Base-by-base conservation (phyloP, 768 basidiomycete species). In the Trametopsis cervina region DNA sequence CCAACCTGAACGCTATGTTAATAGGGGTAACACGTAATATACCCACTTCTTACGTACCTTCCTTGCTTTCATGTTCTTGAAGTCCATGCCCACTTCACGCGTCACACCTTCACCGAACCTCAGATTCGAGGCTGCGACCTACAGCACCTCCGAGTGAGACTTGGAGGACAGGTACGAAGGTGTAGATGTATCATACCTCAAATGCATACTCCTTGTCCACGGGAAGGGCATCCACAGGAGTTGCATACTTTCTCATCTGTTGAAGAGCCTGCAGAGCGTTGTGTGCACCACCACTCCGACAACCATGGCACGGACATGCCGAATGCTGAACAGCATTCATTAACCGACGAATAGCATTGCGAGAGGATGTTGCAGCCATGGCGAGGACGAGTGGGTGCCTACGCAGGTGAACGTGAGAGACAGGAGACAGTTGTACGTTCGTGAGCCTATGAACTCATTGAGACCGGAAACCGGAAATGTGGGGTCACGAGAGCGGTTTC, bases 31-130 rank as follows among this genome's bases (percentile, higher is more conserved):
- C 5, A 21, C 11, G 27, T 3, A 6, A 1, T 23, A 26, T 13
- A 6, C 17, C 20, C 37, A 42, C 15, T 23, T 9, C 54, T 23
- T 11, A 40, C 61, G n/a, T 54, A 85, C 89, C 76, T 89, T 91
- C 57, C 80, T 77, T 5, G 92, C 90, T 48, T 83, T 86, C 87
- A 90, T 85, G 68, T 94, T 94, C 74, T 86, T 87, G 57, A 94
- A 74, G 65, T 93, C 92, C 85, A 93, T 90, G 26, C 91, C 92
- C 23, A 94, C 86, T 65, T 94, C 91, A 33, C 75, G 73, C 3
- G 91, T 93, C 27, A 91, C 92, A 24, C 91, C 91, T 53, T 91
- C 85, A 1, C 91, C 91, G 59, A 94, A 95, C 42, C 91, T 73
- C 51, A 95, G 66, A 64, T 94, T 91, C 36, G 86, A 82, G 4